phyloP scores from a whole-genome alignment of 306 rosid species.

The Quercus aquifolioides region DNA sequence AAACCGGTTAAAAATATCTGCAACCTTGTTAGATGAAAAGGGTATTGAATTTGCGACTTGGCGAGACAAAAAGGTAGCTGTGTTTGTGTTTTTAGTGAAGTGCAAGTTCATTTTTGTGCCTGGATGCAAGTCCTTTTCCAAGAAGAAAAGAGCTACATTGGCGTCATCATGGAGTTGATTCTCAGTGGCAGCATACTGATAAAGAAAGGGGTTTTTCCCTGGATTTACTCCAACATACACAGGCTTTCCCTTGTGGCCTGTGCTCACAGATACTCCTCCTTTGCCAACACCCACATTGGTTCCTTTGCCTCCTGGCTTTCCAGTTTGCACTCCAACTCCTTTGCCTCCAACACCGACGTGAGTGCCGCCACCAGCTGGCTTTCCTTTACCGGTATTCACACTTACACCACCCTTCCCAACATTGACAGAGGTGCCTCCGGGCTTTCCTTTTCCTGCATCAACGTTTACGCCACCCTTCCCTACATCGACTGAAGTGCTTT shows the following conservation, averaged over 20 bases:
- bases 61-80: conserved; percentile 52
- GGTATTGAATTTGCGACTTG: conserved; percentile 41
- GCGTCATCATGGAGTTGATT: conserved; percentile 58
- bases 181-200: conserved; percentile 29
- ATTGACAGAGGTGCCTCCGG: conserved; percentile 36
- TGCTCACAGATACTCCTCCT: conserved; percentile 61
- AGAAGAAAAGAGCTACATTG: conserved; percentile 62
- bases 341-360: conserved; percentile 28
- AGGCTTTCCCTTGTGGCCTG: conserved; percentile 58
- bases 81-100: conserved; percentile 37
- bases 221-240: conserved; percentile 41
- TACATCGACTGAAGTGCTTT: conserved; percentile 52
- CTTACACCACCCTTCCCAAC: conserved; percentile 50
- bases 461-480: conserved; percentile 53
- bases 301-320: conserved; percentile 19
- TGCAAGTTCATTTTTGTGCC: conserved; percentile 41
- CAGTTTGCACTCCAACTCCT: conserved; percentile 27
- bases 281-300: conserved; percentile 52
- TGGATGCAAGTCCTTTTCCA: conserved; percentile 48
- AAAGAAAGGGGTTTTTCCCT: background rate
- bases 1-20: conserved; percentile 28
- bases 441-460: conserved; percentile 30
- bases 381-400: conserved; percentile 28
- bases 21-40: conserved; percentile 54
- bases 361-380: conserved; percentile 30